These are phyloP conservation scores for Ceratobasidium sp. DNA, from an alignment of 1,284 basidiomycete species.

Conservation along the genomic window DNA sequence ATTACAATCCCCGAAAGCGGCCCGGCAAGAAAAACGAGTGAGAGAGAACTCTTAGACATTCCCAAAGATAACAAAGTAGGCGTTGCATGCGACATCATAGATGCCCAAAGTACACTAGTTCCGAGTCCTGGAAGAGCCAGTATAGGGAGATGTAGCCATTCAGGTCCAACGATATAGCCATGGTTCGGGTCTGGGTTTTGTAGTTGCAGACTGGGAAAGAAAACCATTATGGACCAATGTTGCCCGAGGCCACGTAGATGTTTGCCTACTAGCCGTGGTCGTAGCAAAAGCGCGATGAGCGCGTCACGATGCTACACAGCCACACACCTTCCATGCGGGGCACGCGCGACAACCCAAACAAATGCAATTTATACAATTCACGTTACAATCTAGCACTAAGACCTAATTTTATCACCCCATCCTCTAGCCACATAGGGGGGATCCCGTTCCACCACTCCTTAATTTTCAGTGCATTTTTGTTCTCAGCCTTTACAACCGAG, in stretches of 20 bases:
- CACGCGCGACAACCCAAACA: slow-evolving; percentile 14
- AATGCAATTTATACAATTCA: neutral
- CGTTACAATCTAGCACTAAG: neutral
- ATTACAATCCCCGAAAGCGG: slow-evolving; percentile 92
- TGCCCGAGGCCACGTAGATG: slow-evolving; percentile 19
- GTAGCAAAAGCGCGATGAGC: no score
- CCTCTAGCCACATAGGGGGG: slow-evolving; percentile 13
- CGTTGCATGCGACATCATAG: slow-evolving; percentile 65
- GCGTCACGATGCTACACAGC: slow-evolving; percentile 39
- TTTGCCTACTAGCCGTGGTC: neutral
- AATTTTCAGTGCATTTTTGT: slow-evolving; percentile 24
- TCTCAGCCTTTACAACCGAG: slow-evolving; percentile 39
- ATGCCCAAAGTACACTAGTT: slow-evolving; percentile 44
- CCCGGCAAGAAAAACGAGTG: slow-evolving; percentile 94
- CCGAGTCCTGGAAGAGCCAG: slow-evolving; percentile 40
- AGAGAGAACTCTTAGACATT: slow-evolving; percentile 87
- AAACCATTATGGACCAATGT: slow-evolving; percentile 30
- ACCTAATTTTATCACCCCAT: slow-evolving; percentile 39
- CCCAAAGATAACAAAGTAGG: slow-evolving; percentile 94
- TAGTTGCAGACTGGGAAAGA: slow-evolving; percentile 37
- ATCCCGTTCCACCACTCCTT: slow-evolving; percentile 48
- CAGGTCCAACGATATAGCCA: slow-evolving; percentile 41
- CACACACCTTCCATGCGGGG: slow-evolving; percentile 44
- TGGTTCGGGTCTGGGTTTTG: slow-evolving; percentile 30
- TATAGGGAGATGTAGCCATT: slow-evolving; percentile 42